Conservation (phyloP, 2,329 filamentous ascomycete species). For the Calonectria pseudoturangicola region DNA sequence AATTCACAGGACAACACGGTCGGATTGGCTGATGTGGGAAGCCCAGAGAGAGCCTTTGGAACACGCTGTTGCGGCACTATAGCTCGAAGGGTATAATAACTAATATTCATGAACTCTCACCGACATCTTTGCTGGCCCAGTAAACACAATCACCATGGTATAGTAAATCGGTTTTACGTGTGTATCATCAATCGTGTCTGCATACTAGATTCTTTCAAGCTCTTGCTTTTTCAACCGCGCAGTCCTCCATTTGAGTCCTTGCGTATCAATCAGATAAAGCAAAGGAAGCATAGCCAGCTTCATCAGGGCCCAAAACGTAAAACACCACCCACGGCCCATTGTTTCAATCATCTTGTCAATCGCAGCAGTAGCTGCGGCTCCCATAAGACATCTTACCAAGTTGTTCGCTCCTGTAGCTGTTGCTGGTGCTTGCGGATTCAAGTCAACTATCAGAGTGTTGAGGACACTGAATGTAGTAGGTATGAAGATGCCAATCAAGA, state of each 20-base stretch:
- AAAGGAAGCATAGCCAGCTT: constrained; percentile 69
- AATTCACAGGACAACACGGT: constrained; percentile 85
- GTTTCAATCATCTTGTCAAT: constrained; percentile 74
- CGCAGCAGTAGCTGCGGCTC: constrained; percentile 75
- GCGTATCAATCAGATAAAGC: constrained; percentile 69
- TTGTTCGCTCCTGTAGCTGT: constrained; percentile 80
- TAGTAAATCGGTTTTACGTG: neutral
- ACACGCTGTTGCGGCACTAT: constrained; percentile 78
- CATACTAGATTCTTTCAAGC: constrained; percentile 28
- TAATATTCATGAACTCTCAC: constrained; percentile 24
- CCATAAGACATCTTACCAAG: constrained; percentile 76
- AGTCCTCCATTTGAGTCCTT: constrained; percentile 71
- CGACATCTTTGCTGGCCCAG: neutral
- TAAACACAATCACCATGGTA: neutral
- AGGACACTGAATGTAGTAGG: constrained; percentile 79
- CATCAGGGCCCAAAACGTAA: constrained; percentile 73
- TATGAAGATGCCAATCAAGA: constrained; percentile 74
- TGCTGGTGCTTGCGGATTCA: constrained; percentile 76
- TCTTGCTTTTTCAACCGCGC: constrained; percentile 65
- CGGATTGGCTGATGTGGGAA: constrained; percentile 99
- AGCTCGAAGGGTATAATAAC: constrained; percentile 45
- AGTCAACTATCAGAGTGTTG: constrained; percentile 78
- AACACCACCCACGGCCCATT: constrained; percentile 78
- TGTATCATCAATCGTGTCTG: constrained; percentile 16
- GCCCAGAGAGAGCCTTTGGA: constrained; percentile 81